Percentiles rank a stretch among this genome's conserved stretches.
Conservation (phyloP, 192 early-diverging fungal species). For the Coemansia guatemalensis region DNA sequence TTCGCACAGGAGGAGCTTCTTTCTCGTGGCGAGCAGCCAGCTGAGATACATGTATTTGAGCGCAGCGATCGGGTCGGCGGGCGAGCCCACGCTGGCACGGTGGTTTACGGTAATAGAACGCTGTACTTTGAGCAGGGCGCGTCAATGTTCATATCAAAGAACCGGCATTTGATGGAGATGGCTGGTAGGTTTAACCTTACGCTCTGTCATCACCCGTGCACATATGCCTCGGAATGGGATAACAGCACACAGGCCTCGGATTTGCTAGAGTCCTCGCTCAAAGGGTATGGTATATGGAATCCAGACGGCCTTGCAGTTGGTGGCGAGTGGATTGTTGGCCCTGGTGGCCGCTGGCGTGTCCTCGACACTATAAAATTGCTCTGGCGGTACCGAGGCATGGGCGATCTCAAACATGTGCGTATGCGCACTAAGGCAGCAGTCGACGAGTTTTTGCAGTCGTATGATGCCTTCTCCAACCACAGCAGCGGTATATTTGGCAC, state of each 20-base stretch:
- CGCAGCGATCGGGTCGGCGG: slow-evolving; percentile 16
- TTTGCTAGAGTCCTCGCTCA: not conserved
- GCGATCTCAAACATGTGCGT: slow-evolving; percentile 17
- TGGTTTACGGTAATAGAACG: slow-evolving; percentile 16
- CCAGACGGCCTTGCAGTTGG: not conserved
- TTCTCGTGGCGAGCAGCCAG: not conserved
- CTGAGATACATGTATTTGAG: slow-evolving; percentile 35
- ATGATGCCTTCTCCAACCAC: slow-evolving; percentile 10
- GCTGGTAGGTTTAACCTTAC: slow-evolving; percentile 27
- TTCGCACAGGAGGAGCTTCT: slow-evolving; percentile 15
- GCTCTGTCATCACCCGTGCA: slow-evolving; percentile 35
- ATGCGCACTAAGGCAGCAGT: slow-evolving; percentile 15
- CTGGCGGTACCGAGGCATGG: slow-evolving; percentile 25
- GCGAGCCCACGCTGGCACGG: slow-evolving; percentile 17
- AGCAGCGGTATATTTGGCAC: slow-evolving; percentile 8
- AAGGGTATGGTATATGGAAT: slow-evolving; percentile 26
- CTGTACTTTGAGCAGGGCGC: slow-evolving; percentile 30
- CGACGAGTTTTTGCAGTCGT: slow-evolving; percentile 37
- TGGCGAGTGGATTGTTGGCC: slow-evolving; percentile 18
- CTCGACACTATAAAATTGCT: slow-evolving; percentile 11
- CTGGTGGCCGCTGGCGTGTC: slow-evolving; percentile 6
- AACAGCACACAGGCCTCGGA: not conserved
- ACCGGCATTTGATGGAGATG: slow-evolving; percentile 24
- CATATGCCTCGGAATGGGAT: slow-evolving; percentile 2
- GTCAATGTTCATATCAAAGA: slow-evolving; percentile 36